These are phyloP conservation scores for Pleoardoris graminearum DNA, from an alignment of 2,329 filamentous ascomycete genomes.

Conservation along the genomic window DNA sequence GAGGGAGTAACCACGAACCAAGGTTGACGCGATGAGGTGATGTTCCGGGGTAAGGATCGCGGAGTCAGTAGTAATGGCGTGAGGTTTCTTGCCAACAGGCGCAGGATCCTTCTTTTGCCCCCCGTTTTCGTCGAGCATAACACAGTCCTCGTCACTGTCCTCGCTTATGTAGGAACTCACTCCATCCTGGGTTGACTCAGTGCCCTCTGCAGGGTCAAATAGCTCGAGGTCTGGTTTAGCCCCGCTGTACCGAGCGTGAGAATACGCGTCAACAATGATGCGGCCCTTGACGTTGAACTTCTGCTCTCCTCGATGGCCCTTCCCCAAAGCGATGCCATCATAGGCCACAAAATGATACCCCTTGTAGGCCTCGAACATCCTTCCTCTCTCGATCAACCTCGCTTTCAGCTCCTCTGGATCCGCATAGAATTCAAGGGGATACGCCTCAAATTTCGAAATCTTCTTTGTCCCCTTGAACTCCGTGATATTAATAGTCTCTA, in stretches of 20 bases:
- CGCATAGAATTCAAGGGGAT: slow-evolving; percentile 47
- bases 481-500: slow-evolving; percentile 15
- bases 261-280: slow-evolving; percentile 53
- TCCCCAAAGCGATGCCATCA: slow-evolving; percentile 18
- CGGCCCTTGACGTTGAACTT: slow-evolving; percentile 34
- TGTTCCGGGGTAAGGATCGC: slow-evolving; percentile 2
- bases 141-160: slow-evolving; percentile 13
- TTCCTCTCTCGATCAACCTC: slow-evolving; percentile 48
- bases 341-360: slow-evolving; percentile 35
- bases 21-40: slow-evolving; percentile 50
- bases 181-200: slow-evolving; percentile 3
- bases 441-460: slow-evolving; percentile 45
- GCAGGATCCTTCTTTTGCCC: slow-evolving; percentile 1
- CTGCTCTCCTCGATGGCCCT: slow-evolving; percentile 15
- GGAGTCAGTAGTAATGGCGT: background rate
- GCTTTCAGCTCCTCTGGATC: slow-evolving; percentile 40
- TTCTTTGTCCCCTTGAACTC: slow-evolving; percentile 41
- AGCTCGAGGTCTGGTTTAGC: slow-evolving; percentile 14
- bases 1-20: slow-evolving; percentile 36
- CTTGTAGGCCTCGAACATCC: slow-evolving; percentile 48
- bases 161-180: slow-evolving; percentile 34
- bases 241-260: slow-evolving; percentile 32
- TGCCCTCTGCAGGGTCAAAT: slow-evolving; percentile 6
- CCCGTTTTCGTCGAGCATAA: slow-evolving; percentile 9
- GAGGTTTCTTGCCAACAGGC: slow-evolving; percentile 1